Percentiles rank a stretch among this genome's conserved stretches.
These are phyloP conservation scores for Pezicula rhizophila DNA, from an alignment of 2,329 filamentous ascomycete species.

Conservation along the genomic window DNA sequence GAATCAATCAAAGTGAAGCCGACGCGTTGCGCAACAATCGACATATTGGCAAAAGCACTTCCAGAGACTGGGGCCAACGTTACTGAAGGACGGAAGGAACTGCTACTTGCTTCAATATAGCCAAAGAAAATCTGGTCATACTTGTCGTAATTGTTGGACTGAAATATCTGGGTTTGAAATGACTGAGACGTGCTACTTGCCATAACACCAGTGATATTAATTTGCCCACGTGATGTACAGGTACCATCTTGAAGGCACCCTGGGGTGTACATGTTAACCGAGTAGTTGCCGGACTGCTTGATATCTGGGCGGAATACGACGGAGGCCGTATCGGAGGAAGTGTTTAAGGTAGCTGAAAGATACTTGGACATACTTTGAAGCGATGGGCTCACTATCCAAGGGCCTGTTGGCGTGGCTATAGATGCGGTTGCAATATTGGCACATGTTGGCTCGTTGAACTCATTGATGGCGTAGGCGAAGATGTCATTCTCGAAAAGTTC, in stretches of 20 bases:
- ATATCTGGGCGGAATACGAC: conserved; percentile 82
- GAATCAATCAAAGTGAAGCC: conserved; percentile 70
- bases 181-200: conserved; percentile 39
- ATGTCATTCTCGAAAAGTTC: conserved; percentile 84
- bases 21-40: conserved; percentile 84
- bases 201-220: conserved; percentile 74
- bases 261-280: conserved; percentile 85
- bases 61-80: conserved; percentile 65
- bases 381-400: conserved; percentile 67
- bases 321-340: conserved; percentile 51
- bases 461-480: conserved; percentile 74
- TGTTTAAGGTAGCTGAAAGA: conserved; percentile 60
- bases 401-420: conserved; percentile 61
- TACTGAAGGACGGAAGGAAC: conserved; percentile 71
- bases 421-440: conserved; percentile 59
- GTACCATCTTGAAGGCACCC: conserved; percentile 77
- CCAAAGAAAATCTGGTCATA: conserved; percentile 90
- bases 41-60: conserved; percentile 57
- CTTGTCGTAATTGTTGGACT: conserved; percentile 95
- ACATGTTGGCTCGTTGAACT: conserved; percentile 86
- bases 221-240: conserved; percentile 69
- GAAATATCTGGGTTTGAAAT: conserved; percentile 62
- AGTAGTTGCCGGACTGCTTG: conserved; percentile 84
- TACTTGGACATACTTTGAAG: conserved; percentile 69
- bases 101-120: conserved; percentile 68